phyloP scores from a whole-genome alignment of 2,329 filamentous ascomycete species.

The Phialophora verrucosa region DNA sequence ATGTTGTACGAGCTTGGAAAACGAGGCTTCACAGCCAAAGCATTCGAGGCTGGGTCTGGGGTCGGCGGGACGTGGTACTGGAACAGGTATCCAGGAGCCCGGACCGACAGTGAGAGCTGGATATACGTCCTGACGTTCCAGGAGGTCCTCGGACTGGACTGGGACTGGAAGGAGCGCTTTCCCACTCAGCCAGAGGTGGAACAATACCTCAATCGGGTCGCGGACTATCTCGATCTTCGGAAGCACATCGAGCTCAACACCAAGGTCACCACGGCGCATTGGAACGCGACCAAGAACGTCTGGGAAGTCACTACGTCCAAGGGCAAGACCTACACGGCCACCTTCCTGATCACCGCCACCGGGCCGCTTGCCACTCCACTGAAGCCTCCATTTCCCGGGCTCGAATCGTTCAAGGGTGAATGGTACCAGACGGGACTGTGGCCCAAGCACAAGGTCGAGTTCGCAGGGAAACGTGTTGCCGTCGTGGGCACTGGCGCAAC shows the following conservation, averaged over 20 bases:
- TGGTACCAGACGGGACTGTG: slow-evolving; percentile 66
- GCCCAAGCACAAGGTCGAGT: slow-evolving; percentile 57
- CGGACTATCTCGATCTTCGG: slow-evolving; percentile 51
- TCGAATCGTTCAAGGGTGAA: slow-evolving; percentile 63
- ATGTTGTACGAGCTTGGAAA: slow-evolving; percentile 60
- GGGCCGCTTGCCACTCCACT: slow-evolving; percentile 55
- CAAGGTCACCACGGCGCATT: slow-evolving; percentile 50
- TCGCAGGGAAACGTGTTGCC: slow-evolving; percentile 61
- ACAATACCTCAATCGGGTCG: slow-evolving; percentile 55
- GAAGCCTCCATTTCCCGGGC: slow-evolving; percentile 65
- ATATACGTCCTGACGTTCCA: slow-evolving; percentile 45
- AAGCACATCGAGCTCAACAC: slow-evolving; percentile 54
- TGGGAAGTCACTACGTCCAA: slow-evolving; percentile 55
- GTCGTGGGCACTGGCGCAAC: slow-evolving; percentile 68
- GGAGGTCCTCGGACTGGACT: slow-evolving; percentile 49
- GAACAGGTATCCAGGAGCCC: slow-evolving; percentile 49
- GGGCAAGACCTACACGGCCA: slow-evolving; percentile 47
- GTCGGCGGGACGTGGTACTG: slow-evolving; percentile 48
- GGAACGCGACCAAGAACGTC: slow-evolving; percentile 43
- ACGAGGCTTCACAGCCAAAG: slow-evolving; percentile 53
- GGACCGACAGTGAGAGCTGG: slow-evolving; percentile 55
- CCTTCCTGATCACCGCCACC: slow-evolving; percentile 54
- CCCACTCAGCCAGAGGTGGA: slow-evolving; percentile 50
- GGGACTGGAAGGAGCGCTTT: slow-evolving; percentile 41
- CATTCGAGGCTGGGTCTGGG: slow-evolving; percentile 60